Percentiles rank a stretch among this genome's conserved stretches.
phyloP scores from a whole-genome alignment of 257 asterid species.

The Solanum chiquidenum region DNA sequence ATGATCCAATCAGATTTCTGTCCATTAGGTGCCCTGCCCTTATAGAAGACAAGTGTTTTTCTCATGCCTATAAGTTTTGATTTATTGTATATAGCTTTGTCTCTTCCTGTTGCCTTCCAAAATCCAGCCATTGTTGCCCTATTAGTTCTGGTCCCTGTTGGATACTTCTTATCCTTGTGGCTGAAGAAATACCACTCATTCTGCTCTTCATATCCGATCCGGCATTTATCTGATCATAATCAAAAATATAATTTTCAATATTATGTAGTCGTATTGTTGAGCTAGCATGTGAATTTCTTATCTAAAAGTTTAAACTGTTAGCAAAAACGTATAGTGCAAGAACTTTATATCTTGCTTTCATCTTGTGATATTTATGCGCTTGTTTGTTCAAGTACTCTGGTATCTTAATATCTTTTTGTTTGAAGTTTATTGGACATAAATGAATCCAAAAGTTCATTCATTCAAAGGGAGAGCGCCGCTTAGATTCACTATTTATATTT shows the following conservation, averaged over 20 bases:
- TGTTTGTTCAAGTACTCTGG: background rate
- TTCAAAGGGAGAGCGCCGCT: background rate
- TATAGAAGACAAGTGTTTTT: constrained; percentile 66
- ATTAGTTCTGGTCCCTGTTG: constrained; percentile 62
- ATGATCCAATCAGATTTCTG: constrained; percentile 67
- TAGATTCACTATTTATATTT: background rate
- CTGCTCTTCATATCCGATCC: constrained; percentile 64
- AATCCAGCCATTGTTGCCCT: constrained; percentile 69
- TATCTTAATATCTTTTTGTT: background rate
- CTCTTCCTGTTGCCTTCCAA: constrained; percentile 74
- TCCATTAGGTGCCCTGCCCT: constrained; percentile 70
- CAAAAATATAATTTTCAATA: background rate
- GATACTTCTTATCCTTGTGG: constrained; percentile 61
- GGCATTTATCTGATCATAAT: constrained; percentile 36
- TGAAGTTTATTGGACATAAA: background rate
- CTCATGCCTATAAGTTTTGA: constrained; percentile 57
- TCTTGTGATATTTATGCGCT: background rate
- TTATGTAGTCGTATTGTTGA: background rate
- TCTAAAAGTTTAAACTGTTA: background rate
- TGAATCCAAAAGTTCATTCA: background rate
- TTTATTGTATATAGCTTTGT: constrained; percentile 46
- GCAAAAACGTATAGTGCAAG: background rate
- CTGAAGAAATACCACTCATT: constrained; percentile 69
- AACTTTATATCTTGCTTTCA: background rate
- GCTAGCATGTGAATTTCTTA: background rate